These are phyloP conservation scores for Malassezia nana DNA, from an alignment of 1,284 basidiomycete genomes.

Conservation along the genomic window DNA sequence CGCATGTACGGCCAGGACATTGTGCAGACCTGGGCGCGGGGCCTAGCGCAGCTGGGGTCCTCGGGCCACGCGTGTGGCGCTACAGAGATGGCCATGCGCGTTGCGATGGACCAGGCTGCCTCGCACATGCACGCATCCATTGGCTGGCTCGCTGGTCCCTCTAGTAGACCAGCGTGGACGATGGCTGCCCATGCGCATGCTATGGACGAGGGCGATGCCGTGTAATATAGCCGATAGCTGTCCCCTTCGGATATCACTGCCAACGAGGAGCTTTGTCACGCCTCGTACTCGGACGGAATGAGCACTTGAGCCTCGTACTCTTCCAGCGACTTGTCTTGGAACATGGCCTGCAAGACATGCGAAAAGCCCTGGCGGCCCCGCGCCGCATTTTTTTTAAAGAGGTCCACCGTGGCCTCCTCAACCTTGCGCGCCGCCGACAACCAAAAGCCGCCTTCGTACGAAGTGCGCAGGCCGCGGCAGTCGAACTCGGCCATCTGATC, in stretches of 20 bases:
- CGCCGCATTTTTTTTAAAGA: constrained; percentile 13
- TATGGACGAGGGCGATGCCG: constrained; percentile 12
- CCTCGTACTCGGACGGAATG: neutral
- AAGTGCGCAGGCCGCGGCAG: constrained; percentile 7
- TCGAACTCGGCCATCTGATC: constrained; percentile 9
- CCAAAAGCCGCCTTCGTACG: neutral
- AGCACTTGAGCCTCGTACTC: constrained; percentile 3
- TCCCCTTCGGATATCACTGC: neutral
- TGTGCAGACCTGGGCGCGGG: constrained; percentile 31
- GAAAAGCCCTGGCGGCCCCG: constrained; percentile 12
- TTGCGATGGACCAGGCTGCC: constrained; percentile 5
- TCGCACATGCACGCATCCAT: constrained; percentile 10
- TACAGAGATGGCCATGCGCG: constrained; percentile 7
- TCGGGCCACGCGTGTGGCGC: neutral
- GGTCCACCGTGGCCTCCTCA: constrained; percentile 5
- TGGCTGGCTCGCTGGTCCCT: constrained; percentile 12
- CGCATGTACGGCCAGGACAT: constrained; percentile 42
- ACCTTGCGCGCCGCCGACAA: constrained; percentile 2
- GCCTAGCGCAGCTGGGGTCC: constrained; percentile 19
- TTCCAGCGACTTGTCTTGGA: neutral
- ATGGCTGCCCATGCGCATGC: neutral
- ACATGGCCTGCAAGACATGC: constrained; percentile 7
- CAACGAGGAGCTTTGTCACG: too few relatives aligned
- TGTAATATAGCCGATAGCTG: neutral
- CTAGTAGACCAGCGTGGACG: constrained; percentile 6